phyloP scores from a whole-genome alignment of 495 filamentous ascomycete genomes.

The Trichocladium uniseriatum region DNA sequence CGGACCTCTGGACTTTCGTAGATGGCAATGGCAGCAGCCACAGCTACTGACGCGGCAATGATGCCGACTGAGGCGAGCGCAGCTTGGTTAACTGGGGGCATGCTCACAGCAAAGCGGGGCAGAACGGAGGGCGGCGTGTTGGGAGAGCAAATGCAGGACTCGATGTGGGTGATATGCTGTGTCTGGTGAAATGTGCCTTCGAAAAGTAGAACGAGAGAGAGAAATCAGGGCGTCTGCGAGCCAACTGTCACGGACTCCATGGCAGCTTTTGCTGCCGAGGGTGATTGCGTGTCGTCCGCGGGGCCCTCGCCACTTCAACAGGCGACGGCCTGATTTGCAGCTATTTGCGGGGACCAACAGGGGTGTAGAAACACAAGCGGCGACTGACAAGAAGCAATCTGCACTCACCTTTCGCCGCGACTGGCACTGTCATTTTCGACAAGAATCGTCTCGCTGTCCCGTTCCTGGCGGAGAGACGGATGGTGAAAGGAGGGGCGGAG shows the following conservation, averaged over 20 bases:
- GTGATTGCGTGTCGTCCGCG: conserved; percentile 22
- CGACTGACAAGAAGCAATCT: conserved; percentile 9
- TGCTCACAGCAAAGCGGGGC: conserved; percentile 8
- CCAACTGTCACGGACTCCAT: not conserved
- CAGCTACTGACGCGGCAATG: conserved; percentile 62
- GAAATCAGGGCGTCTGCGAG: too few relatives aligned
- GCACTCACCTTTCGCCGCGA: conserved; percentile 40
- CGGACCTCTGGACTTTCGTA: conserved; percentile 79
- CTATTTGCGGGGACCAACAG: conserved; percentile 15
- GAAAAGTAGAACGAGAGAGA: too few relatives aligned
- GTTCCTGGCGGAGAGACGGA: not conserved
- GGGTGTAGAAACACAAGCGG: conserved; percentile 14
- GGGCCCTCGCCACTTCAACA: conserved; percentile 19
- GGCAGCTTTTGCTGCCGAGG: not conserved
- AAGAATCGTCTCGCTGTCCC: not conserved
- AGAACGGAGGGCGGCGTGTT: not conserved
- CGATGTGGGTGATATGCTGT: not conserved
- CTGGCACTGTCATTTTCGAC: conserved; percentile 34
- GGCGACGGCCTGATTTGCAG: conserved; percentile 14
- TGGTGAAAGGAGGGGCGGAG: conserved; percentile 1
- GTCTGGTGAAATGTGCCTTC: not conserved
- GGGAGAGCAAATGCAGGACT: not conserved
- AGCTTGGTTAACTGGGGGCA: conserved; percentile 42
- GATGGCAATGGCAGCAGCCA: conserved; percentile 73
- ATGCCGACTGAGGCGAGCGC: conserved; percentile 56